Base-by-base conservation (phyloP, 768 basidiomycete genomes). In the Agrocybe praecox region DNA sequence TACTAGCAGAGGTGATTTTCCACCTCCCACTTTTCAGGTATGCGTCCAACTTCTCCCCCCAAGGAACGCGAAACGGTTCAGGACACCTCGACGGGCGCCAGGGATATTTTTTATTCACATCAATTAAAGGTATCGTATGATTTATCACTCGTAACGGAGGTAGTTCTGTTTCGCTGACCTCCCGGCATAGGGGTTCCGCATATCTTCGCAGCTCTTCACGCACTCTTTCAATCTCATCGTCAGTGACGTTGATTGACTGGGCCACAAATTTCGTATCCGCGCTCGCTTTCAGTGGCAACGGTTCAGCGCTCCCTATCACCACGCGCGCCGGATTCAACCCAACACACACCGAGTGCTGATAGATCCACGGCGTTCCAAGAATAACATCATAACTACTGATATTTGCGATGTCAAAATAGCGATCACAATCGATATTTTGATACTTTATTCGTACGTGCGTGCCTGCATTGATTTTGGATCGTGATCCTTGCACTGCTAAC, bases 401-500 rank as follows among this genome's bases (percentile, higher is more conserved):
- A 47, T 80, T 80, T 0, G 71, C 66, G 0, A 79, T 59, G 56
- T 80, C 69, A 47, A 80, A 78, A 15, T 46, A 17, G 0, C 65
- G 61, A 0, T 45, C 26, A 14, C 68, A 63, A n/a, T 67, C 58
- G 0, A 79, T 73, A 0, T 34, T 17, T 53, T 77, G 73, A 56
- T 77, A 79, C 10, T 62, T 33, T 0, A 80, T 33, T 1, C 63
- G 14, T 0, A 63, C 73, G 1, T 26, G 57, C 0, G 66, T 57
- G 0, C 63, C 46, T 21, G 36, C 67, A 52, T 76, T 79, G 0
- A 82, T 65, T 29, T 72, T 72, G 0, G 75, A 70, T 0, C 70
- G 47, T 0, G 78, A 81, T 0, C 79, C 81, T 34, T 75, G 70
- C 0, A 76, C 73, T 0, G 78, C 79, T 0, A 82, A 60, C 17